Base-by-base conservation (phyloP, 2,329 filamentous ascomycete genomes). In the Fusarium napiforme region DNA sequence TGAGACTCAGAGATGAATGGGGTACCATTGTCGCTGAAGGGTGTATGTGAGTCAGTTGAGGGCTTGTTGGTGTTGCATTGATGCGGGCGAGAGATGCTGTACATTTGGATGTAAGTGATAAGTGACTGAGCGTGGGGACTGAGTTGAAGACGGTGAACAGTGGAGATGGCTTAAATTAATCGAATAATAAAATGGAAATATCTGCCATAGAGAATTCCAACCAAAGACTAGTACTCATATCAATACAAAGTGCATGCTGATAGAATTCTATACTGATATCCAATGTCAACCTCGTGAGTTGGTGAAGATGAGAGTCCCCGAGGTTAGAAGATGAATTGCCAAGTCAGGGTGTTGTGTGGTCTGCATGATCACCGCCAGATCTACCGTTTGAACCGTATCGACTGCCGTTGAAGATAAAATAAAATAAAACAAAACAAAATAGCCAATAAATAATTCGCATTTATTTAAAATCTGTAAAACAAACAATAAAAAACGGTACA, bases 21-120 rank as follows among this genome's bases (percentile, higher is more conserved):
- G 58, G 53, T 39, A 55, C 47, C 67, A 59, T 66, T 67, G 57
- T 43, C 47, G 55, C 56, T 60, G 64, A 59, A 37, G 42, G 49
- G 43, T 55, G 34, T 69, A 75, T 74, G 64, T 70, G 72, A 64
- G 72, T 73, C 64, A 73, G 69, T 75, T 49, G 56, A 60, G 37
- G 30, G 36, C 43, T 63, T 55, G 60, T 56, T 55, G 60, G 36
- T 50, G 57, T 43, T 69, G 67, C 36, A 30, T 59, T 42, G 53
- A 73, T 60, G 57, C 52, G 40, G 39, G 57, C 50, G 43, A 64
- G 67, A 71, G 67, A 71, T 73, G 66, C 56, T 58, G 60, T 71
- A 67, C 70, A 71, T 50, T 23, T 34, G 47, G 4, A 34, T 73
- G 30, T 30, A 14, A 46, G 52, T 45, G 46, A 53, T 30, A 26